Conservation (phyloP, 768 basidiomycete species). For the Trametes villosa region DNA sequence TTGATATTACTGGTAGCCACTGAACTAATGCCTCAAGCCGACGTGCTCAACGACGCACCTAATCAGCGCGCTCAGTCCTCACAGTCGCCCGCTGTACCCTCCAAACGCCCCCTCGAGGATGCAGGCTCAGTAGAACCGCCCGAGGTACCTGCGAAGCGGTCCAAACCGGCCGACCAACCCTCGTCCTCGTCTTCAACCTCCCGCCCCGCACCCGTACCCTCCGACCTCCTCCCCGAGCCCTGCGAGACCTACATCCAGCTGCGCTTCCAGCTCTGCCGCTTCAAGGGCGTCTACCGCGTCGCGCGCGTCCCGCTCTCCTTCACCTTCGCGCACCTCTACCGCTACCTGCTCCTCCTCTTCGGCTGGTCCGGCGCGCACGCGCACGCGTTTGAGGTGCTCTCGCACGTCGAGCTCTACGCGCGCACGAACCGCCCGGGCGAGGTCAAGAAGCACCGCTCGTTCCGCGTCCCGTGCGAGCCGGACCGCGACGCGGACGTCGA, state of each 20-base stretch:
- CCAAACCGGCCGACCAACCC: not conserved
- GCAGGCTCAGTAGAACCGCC: not conserved
- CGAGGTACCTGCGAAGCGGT: not conserved
- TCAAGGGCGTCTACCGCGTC: constrained; percentile 31
- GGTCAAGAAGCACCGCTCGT: constrained; percentile 20
- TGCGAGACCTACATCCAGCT: constrained; percentile 31
- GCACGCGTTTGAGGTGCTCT: constrained; percentile 20
- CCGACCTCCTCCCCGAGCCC: not conserved
- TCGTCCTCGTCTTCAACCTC: not conserved
- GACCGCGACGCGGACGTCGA: constrained; percentile 24
- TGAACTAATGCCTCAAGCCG: not conserved
- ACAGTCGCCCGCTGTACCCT: not conserved
- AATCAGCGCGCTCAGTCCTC: not conserved
- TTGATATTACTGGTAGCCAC: too few relatives aligned
- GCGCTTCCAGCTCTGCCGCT: constrained; percentile 33
- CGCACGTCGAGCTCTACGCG: constrained; percentile 29
- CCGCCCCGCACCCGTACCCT: not conserved
- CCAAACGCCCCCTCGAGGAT: not conserved
- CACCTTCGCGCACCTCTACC: constrained; percentile 38
- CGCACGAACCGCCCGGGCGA: constrained; percentile 29
- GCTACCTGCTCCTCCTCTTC: constrained; percentile 36
- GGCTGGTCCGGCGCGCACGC: constrained; percentile 35
- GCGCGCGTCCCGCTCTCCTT: constrained; percentile 32
- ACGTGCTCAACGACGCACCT: not conserved
- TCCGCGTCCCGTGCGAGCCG: constrained; percentile 11